Evolutionary conservation across 179 eudicot genomes (phyloP).

Genomic region (Silene vulgaris): DNA sequence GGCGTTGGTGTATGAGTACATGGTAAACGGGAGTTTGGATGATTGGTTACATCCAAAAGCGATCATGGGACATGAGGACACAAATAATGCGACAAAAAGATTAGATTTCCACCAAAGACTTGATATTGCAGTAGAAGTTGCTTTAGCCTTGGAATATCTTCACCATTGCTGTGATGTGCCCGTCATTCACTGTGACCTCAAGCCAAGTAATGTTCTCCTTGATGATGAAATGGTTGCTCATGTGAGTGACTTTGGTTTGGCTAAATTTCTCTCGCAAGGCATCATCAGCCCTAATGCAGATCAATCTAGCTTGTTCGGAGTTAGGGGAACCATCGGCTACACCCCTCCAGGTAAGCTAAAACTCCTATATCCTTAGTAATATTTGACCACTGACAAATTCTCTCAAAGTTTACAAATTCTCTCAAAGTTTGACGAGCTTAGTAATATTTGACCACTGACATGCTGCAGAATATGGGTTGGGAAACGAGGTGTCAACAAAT

Average conservation of each 20-base stretch:
- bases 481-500: conserved; percentile 24
- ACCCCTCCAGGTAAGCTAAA: conserved; percentile 31
- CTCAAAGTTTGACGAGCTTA: not conserved
- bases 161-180: conserved; percentile 23
- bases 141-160: conserved; percentile 30
- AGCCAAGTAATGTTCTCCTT: conserved; percentile 35
- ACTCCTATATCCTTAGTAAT: not conserved
- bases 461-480: conserved; percentile 30
- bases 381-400: not conserved
- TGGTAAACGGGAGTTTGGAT: conserved; percentile 32
- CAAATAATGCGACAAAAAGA: not conserved
- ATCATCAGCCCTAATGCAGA: not conserved
- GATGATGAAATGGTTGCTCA: conserved; percentile 35
- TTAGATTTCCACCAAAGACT: conserved; percentile 24
- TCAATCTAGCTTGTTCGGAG: conserved; percentile 26
- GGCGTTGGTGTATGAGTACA: conserved; percentile 33
- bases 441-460: not conserved
- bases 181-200: conserved; percentile 33
- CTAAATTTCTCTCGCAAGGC: conserved; percentile 20
- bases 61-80: not conserved
- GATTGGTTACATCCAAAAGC: conserved; percentile 27
- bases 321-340: conserved; percentile 36
- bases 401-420: not conserved
- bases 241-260: conserved; percentile 34
- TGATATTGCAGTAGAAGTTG: conserved; percentile 28